A percentile compares a stretch with the other conserved stretches of the same genome.
phyloP scores from a whole-genome alignment of 805 yeast species.

The Candida nanaspora region DNA sequence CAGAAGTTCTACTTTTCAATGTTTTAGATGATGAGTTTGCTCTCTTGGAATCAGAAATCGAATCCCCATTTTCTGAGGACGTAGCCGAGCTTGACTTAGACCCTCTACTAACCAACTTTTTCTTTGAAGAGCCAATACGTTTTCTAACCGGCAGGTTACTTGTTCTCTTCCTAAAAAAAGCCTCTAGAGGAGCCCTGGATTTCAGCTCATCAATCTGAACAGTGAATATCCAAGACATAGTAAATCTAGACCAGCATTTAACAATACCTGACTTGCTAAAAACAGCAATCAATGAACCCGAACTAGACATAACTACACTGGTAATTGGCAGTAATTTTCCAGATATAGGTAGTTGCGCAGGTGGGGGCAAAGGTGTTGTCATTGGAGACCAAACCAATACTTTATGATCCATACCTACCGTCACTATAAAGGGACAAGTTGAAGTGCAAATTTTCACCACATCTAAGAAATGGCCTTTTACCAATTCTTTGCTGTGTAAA shows the following conservation, averaged over 20 bases:
- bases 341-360: conserved; percentile 34
- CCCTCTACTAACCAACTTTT: background rate
- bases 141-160: conserved; percentile 26
- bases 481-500: conserved; percentile 31
- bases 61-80: background rate
- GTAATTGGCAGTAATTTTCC: conserved; percentile 56
- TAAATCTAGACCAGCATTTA: conserved; percentile 53
- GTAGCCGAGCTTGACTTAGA: background rate
- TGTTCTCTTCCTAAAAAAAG: conserved; percentile 55
- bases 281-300: conserved; percentile 52
- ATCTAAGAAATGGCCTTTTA: conserved; percentile 55
- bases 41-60: background rate
- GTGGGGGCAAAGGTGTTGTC: conserved; percentile 37
- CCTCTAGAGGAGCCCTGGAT: conserved; percentile 37
- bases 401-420: conserved; percentile 68
- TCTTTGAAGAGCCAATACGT: conserved; percentile 2
- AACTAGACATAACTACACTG: conserved; percentile 46
- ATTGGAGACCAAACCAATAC: conserved; percentile 71
- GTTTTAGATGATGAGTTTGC: background rate
- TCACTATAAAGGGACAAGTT: conserved; percentile 55
- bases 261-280: conserved; percentile 45
- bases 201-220: conserved; percentile 32
- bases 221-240: conserved; percentile 54
- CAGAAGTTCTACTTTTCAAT: background rate
- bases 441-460: conserved; percentile 55